Percentiles rank a stretch among this genome's conserved stretches.
Evolutionary conservation across 2,329 filamentous ascomycete species (phyloP).

Genomic region (Lecanicillium sp.): DNA sequence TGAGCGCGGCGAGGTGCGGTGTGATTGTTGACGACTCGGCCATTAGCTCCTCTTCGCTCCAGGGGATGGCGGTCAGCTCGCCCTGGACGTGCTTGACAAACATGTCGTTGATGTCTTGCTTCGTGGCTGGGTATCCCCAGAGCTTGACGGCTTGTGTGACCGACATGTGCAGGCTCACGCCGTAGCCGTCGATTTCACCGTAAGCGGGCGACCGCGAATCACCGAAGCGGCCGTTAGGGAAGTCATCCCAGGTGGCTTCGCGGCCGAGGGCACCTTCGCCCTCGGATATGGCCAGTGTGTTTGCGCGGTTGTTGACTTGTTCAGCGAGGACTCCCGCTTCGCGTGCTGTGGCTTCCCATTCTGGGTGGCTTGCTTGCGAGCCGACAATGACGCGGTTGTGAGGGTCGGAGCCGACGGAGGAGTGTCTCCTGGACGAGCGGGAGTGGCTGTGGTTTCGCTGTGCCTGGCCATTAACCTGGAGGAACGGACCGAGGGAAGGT

Average conservation of each 20-base stretch:
- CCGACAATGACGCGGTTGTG: constrained; percentile 83
- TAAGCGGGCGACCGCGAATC: constrained; percentile 90
- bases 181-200: constrained; percentile 96
- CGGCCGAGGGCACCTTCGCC: constrained; percentile 82
- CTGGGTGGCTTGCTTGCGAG: constrained; percentile 49
- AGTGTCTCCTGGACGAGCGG: constrained; percentile 53
- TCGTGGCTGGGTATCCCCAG: constrained; percentile 71
- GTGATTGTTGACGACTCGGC: constrained; percentile 80
- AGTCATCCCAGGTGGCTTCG: constrained; percentile 98
- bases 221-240: constrained; percentile 92
- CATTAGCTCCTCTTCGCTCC: constrained; percentile 84
- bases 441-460: constrained; percentile 24
- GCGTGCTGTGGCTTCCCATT: constrained; percentile 65
- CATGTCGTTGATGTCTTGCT: constrained; percentile 66
- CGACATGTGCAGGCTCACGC: constrained; percentile 87
- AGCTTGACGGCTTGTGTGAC: constrained; percentile 74
- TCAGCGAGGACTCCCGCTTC: constrained; percentile 72
- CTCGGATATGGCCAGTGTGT: constrained; percentile 88
- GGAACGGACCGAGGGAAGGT: constrained; percentile 15
- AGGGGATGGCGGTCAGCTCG: constrained; percentile 74
- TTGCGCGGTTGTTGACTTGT: constrained; percentile 68
- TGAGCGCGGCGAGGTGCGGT: constrained; percentile 65
- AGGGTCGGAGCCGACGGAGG: constrained; percentile 75
- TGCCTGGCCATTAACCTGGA: constrained; percentile 42
- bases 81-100: constrained; percentile 79